Base-by-base conservation (phyloP, 257 asterid genomes). In the Forsythia viridissima region DNA sequence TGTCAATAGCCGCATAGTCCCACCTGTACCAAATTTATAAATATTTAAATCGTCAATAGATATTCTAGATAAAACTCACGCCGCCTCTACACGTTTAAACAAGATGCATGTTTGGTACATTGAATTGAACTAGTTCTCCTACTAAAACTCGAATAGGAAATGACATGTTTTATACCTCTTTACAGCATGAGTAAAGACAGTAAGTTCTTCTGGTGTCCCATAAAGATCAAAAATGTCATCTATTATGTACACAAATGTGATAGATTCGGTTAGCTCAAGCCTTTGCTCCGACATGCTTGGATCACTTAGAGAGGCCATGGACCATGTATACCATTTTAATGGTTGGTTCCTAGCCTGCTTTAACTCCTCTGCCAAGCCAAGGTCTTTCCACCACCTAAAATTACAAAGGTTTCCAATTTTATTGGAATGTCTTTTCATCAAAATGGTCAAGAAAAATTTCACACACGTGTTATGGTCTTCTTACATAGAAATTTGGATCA, bases 361-460 rank as follows among this genome's bases (percentile, higher is more conserved):
- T 43, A 87, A 77, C 1, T 83, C 88, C 41, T 76, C 66, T 0
- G 38, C 44, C 37, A 87, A 68, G 18, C 85, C 82, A 18, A 87
- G 39, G 18, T 76, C 80, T 13, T 13, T 83, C 93, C 90, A 85
- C 91, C 91, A 87, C 65, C 91, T 87, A 30, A 11, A 40, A 36
- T 10, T 34, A 24, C 40, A 37, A 40, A 40, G 21, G 24, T 21
- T n/a, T 40, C 8, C 4, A 4, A 37, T 16, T 39, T 70, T 70
- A 39, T 3, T 37, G 9, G 21, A 38, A 4, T 4, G 5, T 8
- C 80, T 79, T 41, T 41, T 4, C 44, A 30, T 41, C 44, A 4
- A 41, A 41, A 41, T 4, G 0, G 8, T 4, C 1, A 41, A 41
- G 1, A 41, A 41, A 41, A 24, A 24, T 24, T 30, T 0, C 34